These are phyloP conservation scores for Colletotrichum tropicicola DNA, from an alignment of 2,329 filamentous ascomycete species.

Conservation along the genomic window DNA sequence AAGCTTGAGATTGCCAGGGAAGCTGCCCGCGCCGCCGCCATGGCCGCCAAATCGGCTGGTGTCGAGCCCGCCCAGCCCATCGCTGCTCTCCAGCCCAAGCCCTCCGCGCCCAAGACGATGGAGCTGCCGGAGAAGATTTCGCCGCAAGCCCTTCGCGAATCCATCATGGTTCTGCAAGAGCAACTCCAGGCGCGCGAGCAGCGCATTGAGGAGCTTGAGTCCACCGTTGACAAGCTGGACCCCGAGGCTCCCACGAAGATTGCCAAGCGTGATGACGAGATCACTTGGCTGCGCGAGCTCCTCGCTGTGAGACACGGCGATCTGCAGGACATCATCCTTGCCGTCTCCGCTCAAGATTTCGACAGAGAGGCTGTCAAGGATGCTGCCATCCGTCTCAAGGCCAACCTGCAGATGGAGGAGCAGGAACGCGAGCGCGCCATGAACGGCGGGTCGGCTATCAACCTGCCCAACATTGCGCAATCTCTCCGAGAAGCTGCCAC, in stretches of 20 bases:
- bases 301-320: conserved; percentile 91
- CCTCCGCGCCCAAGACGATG: conserved; percentile 44
- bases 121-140: conserved; percentile 86
- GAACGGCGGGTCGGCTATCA: conserved; percentile 72
- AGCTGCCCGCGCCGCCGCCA: conserved; percentile 83
- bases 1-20: conserved; percentile 90
- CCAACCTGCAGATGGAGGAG: conserved; percentile 97
- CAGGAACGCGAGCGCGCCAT: conserved; percentile 90
- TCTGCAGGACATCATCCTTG: conserved; percentile 88
- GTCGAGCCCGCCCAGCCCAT: conserved; percentile 43
- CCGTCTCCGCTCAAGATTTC: conserved; percentile 78
- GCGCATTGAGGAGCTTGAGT: conserved; percentile 87
- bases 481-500: conserved; percentile 80
- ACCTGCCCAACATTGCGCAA: conserved; percentile 79
- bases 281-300: conserved; percentile 92
- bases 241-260: conserved; percentile 83
- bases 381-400: conserved; percentile 89
- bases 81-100: conserved; percentile 41
- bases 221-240: conserved; percentile 73
- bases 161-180: conserved; percentile 95
- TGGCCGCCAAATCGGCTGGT: conserved; percentile 72
- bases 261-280: conserved; percentile 92
- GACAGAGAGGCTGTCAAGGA: conserved; percentile 85
- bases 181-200: conserved; percentile 94
- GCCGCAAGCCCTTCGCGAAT: conserved; percentile 92